A percentile compares a stretch with the other conserved stretches of the same genome.
Conservation (phyloP, 192 early-diverging fungal species). For the Coemansia sp. region DNA sequence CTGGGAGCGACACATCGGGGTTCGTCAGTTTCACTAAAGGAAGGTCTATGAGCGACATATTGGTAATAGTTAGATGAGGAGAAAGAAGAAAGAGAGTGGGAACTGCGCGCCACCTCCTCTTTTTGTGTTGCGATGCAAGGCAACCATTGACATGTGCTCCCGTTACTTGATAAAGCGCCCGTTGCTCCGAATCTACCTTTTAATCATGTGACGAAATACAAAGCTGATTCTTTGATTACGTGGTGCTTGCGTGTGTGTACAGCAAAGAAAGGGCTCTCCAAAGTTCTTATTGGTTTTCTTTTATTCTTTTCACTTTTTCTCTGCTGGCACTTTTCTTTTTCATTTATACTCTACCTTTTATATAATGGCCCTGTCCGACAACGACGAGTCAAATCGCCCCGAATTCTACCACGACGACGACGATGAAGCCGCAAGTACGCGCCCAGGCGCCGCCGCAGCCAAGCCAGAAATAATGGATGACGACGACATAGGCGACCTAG, state of each 20-base stretch:
- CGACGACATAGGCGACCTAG: slow-evolving; percentile 73
- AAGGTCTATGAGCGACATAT: slow-evolving; percentile 46
- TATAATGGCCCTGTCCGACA: slow-evolving; percentile 26
- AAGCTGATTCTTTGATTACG: neutral
- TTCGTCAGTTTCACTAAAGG: slow-evolving; percentile 41
- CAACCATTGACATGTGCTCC: too few relatives aligned
- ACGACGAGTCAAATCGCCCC: slow-evolving; percentile 31
- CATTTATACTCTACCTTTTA: neutral
- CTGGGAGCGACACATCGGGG: slow-evolving; percentile 34
- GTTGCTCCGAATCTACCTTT: too few relatives aligned
- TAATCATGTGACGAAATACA: too few relatives aligned
- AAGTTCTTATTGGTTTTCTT: neutral
- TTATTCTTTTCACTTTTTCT: neutral
- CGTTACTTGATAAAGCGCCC: too few relatives aligned
- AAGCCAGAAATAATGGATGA: slow-evolving; percentile 26
- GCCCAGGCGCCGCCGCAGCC: neutral
- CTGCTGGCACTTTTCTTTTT: neutral
- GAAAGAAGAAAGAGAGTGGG: neutral
- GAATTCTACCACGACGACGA: slow-evolving; percentile 37
- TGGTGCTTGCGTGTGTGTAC: neutral
- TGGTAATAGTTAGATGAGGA: neutral
- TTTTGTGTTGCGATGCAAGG: neutral
- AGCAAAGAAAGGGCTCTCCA: neutral
- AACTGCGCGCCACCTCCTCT: neutral
- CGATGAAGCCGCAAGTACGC: slow-evolving; percentile 9